phyloP scores from a whole-genome alignment of 108 stramenopile species.

The Epithemia pelagica region DNA sequence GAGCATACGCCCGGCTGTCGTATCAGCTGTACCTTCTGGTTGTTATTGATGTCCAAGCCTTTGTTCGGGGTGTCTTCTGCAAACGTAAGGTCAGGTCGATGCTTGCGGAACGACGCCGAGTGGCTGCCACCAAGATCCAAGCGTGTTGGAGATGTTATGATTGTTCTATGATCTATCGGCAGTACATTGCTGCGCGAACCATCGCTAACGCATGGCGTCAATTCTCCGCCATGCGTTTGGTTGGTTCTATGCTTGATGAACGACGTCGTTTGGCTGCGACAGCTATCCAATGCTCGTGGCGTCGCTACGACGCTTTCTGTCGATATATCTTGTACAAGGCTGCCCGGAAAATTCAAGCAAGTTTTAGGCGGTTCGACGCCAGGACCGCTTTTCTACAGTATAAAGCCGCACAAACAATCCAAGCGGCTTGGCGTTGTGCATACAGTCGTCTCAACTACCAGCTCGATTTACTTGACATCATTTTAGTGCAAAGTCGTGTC shows the following conservation, averaged over 20 bases:
- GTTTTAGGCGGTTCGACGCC: neutral
- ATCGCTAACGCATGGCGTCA: constrained; percentile 18
- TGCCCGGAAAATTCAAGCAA: constrained; percentile 4
- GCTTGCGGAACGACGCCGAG: constrained; percentile 6
- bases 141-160: constrained; percentile 36
- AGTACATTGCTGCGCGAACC: constrained; percentile 60
- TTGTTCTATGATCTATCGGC: constrained; percentile 65
- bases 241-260: constrained; percentile 1
- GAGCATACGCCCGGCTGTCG: constrained; percentile 28
- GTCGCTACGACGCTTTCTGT: neutral
- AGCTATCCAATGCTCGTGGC: neutral
- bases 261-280: constrained; percentile 5
- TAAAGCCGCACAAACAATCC: constrained; percentile 35
- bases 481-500: constrained; percentile 48
- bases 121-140: constrained; percentile 9
- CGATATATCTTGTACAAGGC: neutral
- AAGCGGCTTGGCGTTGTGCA: constrained; percentile 43
- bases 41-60: constrained; percentile 52
- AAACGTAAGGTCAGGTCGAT: constrained; percentile 6
- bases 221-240: neutral
- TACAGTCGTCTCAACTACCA: constrained; percentile 35
- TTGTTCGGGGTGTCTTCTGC: constrained; percentile 28
- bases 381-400: neutral
- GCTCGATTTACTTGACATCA: constrained; percentile 49
- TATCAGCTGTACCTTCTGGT: constrained; percentile 55